A percentile compares a stretch with the other conserved stretches of the same genome.
These are phyloP conservation scores for Verruconis gallopava DNA, from an alignment of 2,329 filamentous ascomycete genomes.

Conservation along the genomic window DNA sequence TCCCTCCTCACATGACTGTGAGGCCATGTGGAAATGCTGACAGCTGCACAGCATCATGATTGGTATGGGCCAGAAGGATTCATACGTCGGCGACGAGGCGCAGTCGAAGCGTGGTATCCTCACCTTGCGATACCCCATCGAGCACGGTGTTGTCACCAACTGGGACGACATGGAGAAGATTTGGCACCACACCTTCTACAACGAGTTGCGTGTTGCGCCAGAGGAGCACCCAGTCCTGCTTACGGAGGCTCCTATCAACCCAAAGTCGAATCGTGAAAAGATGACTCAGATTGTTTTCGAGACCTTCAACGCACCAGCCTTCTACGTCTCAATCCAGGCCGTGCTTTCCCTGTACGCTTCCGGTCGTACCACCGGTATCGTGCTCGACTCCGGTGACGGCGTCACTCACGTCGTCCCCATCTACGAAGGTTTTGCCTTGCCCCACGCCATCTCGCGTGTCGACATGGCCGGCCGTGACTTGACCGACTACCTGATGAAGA, in stretches of 20 bases:
- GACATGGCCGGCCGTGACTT: conserved; percentile 99
- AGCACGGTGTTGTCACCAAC: conserved; percentile 99
- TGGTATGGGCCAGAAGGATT: conserved; percentile 99
- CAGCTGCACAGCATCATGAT: conserved; percentile 84
- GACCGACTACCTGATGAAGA: conserved; percentile 99
- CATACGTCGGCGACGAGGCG: conserved; percentile 99
- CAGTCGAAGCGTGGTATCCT: conserved; percentile 99
- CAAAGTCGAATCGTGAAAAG: conserved; percentile 99
- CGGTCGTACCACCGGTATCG: conserved; percentile 99
- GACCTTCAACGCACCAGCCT: conserved; percentile 99
- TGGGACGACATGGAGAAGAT: conserved; percentile 99
- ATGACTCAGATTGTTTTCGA: conserved; percentile 99
- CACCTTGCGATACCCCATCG: conserved; percentile 97
- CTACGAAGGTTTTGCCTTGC: conserved; percentile 99
- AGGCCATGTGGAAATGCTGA: conserved; percentile 14
- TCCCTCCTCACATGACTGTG: conserved; percentile 13
- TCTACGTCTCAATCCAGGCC: conserved; percentile 99
- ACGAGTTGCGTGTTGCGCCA: conserved; percentile 98
- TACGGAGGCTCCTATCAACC: conserved; percentile 99
- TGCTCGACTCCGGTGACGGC: conserved; percentile 99
- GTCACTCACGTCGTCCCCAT: conserved; percentile 99
- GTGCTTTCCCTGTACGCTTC: conserved; percentile 98
- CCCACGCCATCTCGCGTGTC: conserved; percentile 99
- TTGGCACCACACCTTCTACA: conserved; percentile 99
- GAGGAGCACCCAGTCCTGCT: conserved; percentile 99